These are phyloP conservation scores for Fusarium mexicanum DNA, from an alignment of 2,329 filamentous ascomycete genomes.

Conservation along the genomic window DNA sequence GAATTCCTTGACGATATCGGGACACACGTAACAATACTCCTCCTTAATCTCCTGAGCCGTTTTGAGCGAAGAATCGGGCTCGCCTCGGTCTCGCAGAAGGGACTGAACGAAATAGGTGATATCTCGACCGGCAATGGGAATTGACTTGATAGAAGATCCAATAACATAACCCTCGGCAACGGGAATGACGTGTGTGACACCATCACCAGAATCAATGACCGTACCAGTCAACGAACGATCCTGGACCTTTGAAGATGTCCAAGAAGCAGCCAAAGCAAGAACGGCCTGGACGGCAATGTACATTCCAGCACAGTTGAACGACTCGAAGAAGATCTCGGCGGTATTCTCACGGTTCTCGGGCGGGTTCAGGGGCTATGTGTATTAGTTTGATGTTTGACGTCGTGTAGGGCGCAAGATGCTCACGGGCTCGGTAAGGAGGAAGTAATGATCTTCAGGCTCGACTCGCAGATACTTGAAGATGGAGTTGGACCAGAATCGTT, in stretches of 20 bases:
- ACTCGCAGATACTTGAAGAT: conserved; percentile 99
- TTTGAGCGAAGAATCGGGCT: conserved; percentile 96
- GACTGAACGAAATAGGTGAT: conserved; percentile 99
- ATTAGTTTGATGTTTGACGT: conserved; percentile 21
- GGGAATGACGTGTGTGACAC: conserved; percentile 98
- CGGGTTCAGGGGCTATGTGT: conserved; percentile 84
- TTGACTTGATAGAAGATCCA: conserved; percentile 98
- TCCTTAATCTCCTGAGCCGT: conserved; percentile 99
- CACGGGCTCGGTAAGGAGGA: conserved; percentile 96
- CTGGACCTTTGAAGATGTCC: conserved; percentile 98
- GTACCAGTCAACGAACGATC: conserved; percentile 96
- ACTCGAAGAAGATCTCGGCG: conserved; percentile 99
- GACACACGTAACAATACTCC: conserved; percentile 97
- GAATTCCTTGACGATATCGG: conserved; percentile 99
- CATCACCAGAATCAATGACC: conserved; percentile 97
- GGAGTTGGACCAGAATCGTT: conserved; percentile 99
- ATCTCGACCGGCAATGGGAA: conserved; percentile 96
- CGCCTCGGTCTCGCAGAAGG: conserved; percentile 91
- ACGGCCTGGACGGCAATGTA: conserved; percentile 99
- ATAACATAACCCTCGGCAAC: conserved; percentile 99
- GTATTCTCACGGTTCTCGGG: conserved; percentile 99
- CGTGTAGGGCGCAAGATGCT: conserved; percentile 44
- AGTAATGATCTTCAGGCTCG: conserved; percentile 98
- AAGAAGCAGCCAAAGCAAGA: conserved; percentile 93
- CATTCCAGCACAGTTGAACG: conserved; percentile 98